Evolutionary conservation across 768 basidiomycete genomes (phyloP).

Genomic region (Cystobasidiopsis lactophilus): DNA sequence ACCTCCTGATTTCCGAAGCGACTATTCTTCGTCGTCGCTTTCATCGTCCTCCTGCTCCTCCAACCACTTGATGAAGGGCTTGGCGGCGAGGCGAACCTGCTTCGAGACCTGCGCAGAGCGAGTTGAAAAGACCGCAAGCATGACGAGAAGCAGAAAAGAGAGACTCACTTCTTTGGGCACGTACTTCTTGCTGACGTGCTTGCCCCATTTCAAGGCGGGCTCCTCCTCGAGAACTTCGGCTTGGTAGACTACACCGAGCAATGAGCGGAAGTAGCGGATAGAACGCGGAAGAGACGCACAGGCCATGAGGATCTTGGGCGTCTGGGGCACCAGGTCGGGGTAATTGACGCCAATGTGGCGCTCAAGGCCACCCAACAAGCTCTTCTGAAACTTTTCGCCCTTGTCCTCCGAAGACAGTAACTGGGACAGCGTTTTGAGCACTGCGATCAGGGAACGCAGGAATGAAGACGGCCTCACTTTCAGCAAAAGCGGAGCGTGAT

Average conservation of each 20-base stretch:
- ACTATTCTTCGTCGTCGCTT: no score
- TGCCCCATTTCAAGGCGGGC: slow-evolving; percentile 92
- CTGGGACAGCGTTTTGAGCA: neutral
- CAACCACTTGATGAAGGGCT: slow-evolving; percentile 86
- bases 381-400: slow-evolving; percentile 86
- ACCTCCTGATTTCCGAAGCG: no score
- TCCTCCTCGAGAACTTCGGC: slow-evolving; percentile 80
- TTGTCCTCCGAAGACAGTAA: slow-evolving; percentile 43
- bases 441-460: neutral
- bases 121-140: no score
- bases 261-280: slow-evolving; percentile 5
- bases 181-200: slow-evolving; percentile 37
- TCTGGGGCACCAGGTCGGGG: slow-evolving; percentile 40
- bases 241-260: slow-evolving; percentile 63
- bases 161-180: slow-evolving; percentile 79
- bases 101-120: no score
- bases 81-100: slow-evolving; percentile 67
- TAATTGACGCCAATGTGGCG: slow-evolving; percentile 53
- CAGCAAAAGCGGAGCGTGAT: slow-evolving; percentile 44
- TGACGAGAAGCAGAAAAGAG: no score
- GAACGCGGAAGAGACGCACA: slow-evolving; percentile 1
- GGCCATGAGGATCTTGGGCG: slow-evolving; percentile 16
- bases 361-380: slow-evolving; percentile 80
- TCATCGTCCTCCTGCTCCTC: slow-evolving; percentile 69
- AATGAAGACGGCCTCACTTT: slow-evolving; percentile 35